Conservation (phyloP, 2,329 filamentous ascomycete species). For the Endocalyx cinctus region DNA sequence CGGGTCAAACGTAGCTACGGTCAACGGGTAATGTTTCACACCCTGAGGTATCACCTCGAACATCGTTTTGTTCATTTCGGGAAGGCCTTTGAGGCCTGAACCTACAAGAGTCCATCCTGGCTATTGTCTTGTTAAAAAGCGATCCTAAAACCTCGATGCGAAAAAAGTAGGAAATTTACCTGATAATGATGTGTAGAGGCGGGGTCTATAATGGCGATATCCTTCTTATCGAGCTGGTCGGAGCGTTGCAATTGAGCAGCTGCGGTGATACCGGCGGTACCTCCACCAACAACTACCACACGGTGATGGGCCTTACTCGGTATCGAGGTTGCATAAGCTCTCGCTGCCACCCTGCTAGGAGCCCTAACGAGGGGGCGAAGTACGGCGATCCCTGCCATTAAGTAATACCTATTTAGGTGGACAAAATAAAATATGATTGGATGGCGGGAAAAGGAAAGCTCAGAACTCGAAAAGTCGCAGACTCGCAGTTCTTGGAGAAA, state of each 20-base stretch:
- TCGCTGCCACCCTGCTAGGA: slow-evolving; percentile 10
- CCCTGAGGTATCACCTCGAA: slow-evolving; percentile 26
- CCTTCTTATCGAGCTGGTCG: slow-evolving; percentile 23
- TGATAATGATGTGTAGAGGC: slow-evolving; percentile 31
- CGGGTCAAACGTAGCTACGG: slow-evolving; percentile 29
- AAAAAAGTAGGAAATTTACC: slow-evolving; percentile 8
- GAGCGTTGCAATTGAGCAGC: slow-evolving; percentile 59
- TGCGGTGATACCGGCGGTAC: slow-evolving; percentile 60
- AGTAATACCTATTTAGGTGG: not conserved
- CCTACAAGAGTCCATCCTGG: slow-evolving; percentile 36
- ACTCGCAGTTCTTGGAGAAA: not conserved
- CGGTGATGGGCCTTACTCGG: slow-evolving; percentile 46
- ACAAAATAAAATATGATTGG: not conserved
- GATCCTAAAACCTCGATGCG: not conserved
- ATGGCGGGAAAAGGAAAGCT: not conserved
- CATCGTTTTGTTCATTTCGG: slow-evolving; percentile 23
- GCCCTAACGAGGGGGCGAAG: slow-evolving; percentile 15
- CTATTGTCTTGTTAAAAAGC: slow-evolving; percentile 12
- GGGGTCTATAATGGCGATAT: slow-evolving; percentile 32
- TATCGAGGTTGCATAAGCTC: slow-evolving; percentile 24
- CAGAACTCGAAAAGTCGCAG: not conserved
- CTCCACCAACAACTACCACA: slow-evolving; percentile 63
- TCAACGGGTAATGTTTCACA: slow-evolving; percentile 30
- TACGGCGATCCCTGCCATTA: slow-evolving; percentile 10
- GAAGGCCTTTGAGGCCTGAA: slow-evolving; percentile 26